A percentile compares a stretch with the other conserved stretches of the same genome.
Evolutionary conservation across 1,284 basidiomycete genomes (phyloP).

Genomic region (Ustilago trichophora): DNA sequence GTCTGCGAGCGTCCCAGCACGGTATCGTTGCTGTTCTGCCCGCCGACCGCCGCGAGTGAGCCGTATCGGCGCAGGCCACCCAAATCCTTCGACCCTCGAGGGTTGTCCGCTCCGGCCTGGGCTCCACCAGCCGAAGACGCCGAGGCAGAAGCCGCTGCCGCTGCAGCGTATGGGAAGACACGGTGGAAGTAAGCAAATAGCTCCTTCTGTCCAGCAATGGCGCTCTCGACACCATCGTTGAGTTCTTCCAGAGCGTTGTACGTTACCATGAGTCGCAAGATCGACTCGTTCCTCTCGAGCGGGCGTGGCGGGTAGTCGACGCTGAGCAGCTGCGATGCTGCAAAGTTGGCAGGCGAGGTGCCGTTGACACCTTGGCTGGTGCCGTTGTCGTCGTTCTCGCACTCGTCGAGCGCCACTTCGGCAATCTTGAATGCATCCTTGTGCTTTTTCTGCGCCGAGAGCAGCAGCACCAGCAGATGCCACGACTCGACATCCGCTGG

Average conservation of each 20-base stretch:
- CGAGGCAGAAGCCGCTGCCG: constrained; percentile 31
- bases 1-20: constrained; percentile 24
- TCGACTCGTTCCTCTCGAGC: constrained; percentile 78
- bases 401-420: constrained; percentile 71
- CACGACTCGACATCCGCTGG: constrained; percentile 80
- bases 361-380: constrained; percentile 67
- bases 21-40: constrained; percentile 24
- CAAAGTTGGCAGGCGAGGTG: constrained; percentile 49
- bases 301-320: constrained; percentile 71
- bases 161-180: constrained; percentile 47
- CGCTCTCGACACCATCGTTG: constrained; percentile 84
- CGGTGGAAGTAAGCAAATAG: constrained; percentile 80
- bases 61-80: constrained; percentile 29
- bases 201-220: constrained; percentile 82
- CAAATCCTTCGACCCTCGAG: constrained; percentile 15
- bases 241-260: constrained; percentile 84
- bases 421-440: constrained; percentile 79
- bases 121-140: constrained; percentile 15
- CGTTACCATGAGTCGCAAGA: constrained; percentile 86
- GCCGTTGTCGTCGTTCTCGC: constrained; percentile 61
- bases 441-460: constrained; percentile 84
- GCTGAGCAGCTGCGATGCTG: constrained; percentile 69
- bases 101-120: constrained; percentile 2
- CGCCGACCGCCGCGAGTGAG: constrained; percentile 28
- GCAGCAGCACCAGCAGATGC: constrained; percentile 87